A percentile compares a stretch with the other conserved stretches of the same genome.
Conservation (phyloP, 2,329 filamentous ascomycete genomes). For the Trichophyton schoenleinii region DNA sequence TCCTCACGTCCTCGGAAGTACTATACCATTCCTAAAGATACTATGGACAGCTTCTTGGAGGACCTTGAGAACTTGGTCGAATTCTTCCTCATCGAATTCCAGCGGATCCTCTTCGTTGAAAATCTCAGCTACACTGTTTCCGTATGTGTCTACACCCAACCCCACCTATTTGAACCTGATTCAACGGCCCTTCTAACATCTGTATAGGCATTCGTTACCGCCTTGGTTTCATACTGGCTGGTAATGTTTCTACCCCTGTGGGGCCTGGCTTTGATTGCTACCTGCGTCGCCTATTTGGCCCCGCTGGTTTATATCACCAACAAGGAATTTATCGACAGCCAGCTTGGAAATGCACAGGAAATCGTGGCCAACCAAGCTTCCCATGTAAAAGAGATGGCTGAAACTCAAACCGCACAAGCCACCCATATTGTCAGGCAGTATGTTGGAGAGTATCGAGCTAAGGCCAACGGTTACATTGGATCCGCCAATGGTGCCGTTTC, state of each 20-base stretch:
- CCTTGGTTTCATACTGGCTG: conserved; percentile 50
- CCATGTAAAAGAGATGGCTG: conserved; percentile 48
- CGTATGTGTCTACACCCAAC: conserved; percentile 32
- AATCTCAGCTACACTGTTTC: conserved; percentile 49
- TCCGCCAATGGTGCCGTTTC: conserved; percentile 15
- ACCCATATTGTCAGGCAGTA: conserved; percentile 47
- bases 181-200: conserved; percentile 12
- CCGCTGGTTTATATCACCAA: conserved; percentile 54
- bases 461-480: conserved; percentile 46
- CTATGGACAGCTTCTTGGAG: conserved; percentile 47
- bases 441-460: conserved; percentile 47
- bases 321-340: conserved; percentile 50
- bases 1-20: conserved; percentile 52
- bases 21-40: conserved; percentile 53
- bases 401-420: conserved; percentile 47
- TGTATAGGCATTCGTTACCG: conserved; percentile 44
- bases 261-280: conserved; percentile 48
- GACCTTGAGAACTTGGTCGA: conserved; percentile 54
- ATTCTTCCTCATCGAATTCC: conserved; percentile 57
- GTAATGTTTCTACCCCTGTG: conserved; percentile 55
- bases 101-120: conserved; percentile 54
- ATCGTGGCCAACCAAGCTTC: conserved; percentile 46
- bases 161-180: conserved; percentile 8
- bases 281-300: conserved; percentile 44
- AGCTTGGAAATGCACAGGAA: conserved; percentile 43